Evolutionary conservation across 331 rosid genomes (phyloP), one percentile per base, ranked within the genome.

Genomic region (Pyracantha coccinea): DNA sequence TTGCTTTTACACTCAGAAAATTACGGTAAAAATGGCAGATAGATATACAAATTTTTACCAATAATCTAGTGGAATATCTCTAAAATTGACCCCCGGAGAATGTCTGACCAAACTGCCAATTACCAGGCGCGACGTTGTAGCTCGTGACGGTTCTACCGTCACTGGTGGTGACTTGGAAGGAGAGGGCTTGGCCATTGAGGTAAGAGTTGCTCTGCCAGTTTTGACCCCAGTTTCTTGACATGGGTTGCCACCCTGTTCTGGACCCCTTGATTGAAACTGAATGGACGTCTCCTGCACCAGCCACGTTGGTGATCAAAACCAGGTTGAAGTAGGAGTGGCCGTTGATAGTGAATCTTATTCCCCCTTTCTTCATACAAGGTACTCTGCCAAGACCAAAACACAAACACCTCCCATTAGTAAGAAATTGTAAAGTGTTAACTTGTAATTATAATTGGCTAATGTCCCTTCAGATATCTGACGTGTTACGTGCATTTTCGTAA

Each of bases 321-420:
- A 91, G 68, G 85, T 91, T 91, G 90, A 91, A 91, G 89, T 91
- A 91, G 19, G 97, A 91, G 83, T 91, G 97, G 1, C 95, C 97
- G 74, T 91, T 91, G 35, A 91, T 62, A 24, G 95, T 89, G 89
- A 89, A 89, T 60, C 97, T 89, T 74, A 91, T 79, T 78, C 97
- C 95, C 83, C 97, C 97, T 72, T 86, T 91, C 74, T 86, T 91
- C 45, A 69, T 16, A 78, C 97, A 89, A 5, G 95, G 82, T 60
- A 91, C 91, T 60, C 97, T 91, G 78, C 24, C 23, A 69, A 69
- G 52, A 8, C 66, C 59, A 68, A 65, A 23, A 57, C 61, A 29
- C 71, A 29, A 70, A 4, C 8, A 69, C 29, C 57, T 65, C 25
- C 54, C 14, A 20, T 32, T 24, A 50, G 31, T 33, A 38, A 38